Base-by-base conservation (phyloP, 1,139 yeast species). In the Spathaspora sp. region DNA sequence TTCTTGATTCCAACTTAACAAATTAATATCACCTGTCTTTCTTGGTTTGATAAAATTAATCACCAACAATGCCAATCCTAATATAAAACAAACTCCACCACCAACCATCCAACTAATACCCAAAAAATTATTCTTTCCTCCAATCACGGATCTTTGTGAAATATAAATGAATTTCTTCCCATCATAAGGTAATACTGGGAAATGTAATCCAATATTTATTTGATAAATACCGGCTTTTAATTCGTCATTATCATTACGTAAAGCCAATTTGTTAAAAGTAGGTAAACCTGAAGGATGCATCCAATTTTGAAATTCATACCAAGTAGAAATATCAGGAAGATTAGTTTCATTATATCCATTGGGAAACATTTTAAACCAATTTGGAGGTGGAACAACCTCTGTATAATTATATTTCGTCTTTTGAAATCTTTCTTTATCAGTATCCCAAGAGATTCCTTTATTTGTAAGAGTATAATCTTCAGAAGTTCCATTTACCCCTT, bases 271-370 rank as follows among this genome's bases (percentile, higher is more conserved):
- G 59, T 88, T 82, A 61, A 95, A 93, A 26, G 82, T 82, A 8
- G 98, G 85, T 51, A 95, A 75, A 0, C 93, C 98, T 3, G 97
- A 86, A 2, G 98, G 85, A 58, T 90, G 83, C 97, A 93, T 91
- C 99, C 99, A 93, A 64, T 91, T 93, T 68, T 93, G 98, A 62
- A 93, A 84, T 58, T 89, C 89, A 47, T 59, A 61, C 80, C 86
- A 79, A 8, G 67, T 64, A 1, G 82, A 72, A 38, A 86, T 60
- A 56, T 82, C 80, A 1, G 88, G 89, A 48, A 86, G 57, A 60
- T 85, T 86, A 3, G 76, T 73, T 29, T 72, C 79, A 25, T 82
- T 85, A 62, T 86, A 86, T 1, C 93, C 93, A 47, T 85, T 63
- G 1, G 95, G 95, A 58, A 67, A 86, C 60, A 53, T 68, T 53